Evolutionary conservation across 441 rosid species (phyloP).

Genomic region (Dalechampia spathulata): DNA sequence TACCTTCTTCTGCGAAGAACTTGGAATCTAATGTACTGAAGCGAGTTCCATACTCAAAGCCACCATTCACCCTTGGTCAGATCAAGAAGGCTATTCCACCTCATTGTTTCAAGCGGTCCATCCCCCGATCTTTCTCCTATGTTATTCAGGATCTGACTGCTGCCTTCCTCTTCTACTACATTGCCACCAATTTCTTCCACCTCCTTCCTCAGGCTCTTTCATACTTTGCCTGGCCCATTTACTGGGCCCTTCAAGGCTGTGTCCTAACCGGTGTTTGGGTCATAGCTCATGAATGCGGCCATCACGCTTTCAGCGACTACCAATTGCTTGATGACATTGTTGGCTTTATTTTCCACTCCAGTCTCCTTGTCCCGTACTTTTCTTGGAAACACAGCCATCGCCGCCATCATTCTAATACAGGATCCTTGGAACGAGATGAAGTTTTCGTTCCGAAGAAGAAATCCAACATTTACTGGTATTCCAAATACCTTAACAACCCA

Average conservation of each 20-base stretch:
- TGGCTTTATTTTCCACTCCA: conserved; percentile 76
- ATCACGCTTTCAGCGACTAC: conserved; percentile 91
- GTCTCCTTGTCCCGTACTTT: conserved; percentile 86
- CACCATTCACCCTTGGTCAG: conserved; percentile 69
- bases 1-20: conserved; percentile 41
- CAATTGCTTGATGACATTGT: conserved; percentile 85
- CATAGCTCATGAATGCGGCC: conserved; percentile 94
- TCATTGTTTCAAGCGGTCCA: conserved; percentile 80
- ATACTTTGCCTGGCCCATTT: conserved; percentile 74
- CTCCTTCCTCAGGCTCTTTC: conserved; percentile 54
- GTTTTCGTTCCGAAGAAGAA: conserved; percentile 87
- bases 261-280: conserved; percentile 94
- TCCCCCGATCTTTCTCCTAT: conserved; percentile 72
- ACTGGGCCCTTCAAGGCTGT: conserved; percentile 79
- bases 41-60: conserved; percentile 60
- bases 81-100: conserved; percentile 84
- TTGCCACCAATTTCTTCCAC: conserved; percentile 60
- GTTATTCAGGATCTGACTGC: conserved; percentile 50
- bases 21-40: conserved; percentile 29
- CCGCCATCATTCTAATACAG: conserved; percentile 95
- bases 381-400: conserved; percentile 97
- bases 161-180: conserved; percentile 52
- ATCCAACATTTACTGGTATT: conserved; percentile 38
- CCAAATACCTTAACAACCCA: conserved; percentile 88
- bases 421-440: conserved; percentile 80